Evolutionary conservation across 768 basidiomycete species (phyloP).

Genomic region (Cyathus striatus): DNA sequence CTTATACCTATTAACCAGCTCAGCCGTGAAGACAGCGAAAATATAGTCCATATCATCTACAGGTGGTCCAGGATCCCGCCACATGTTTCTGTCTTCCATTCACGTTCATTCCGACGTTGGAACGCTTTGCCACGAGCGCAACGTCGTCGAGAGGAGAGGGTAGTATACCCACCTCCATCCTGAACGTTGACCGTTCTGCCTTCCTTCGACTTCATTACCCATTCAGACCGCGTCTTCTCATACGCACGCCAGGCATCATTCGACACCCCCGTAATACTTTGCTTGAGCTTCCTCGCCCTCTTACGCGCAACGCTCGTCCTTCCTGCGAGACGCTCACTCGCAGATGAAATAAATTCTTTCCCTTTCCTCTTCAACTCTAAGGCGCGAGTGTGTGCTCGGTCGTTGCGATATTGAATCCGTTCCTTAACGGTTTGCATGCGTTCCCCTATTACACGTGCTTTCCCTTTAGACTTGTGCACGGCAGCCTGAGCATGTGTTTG

Average conservation of each 20-base stretch:
- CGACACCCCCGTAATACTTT: constrained; percentile 24
- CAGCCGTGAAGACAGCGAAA: too few relatives aligned
- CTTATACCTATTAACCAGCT: too few relatives aligned
- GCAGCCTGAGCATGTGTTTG: constrained; percentile 41
- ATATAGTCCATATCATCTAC: not conserved
- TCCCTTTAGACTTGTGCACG: constrained; percentile 45
- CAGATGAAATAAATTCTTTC: constrained; percentile 35
- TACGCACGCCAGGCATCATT: constrained; percentile 22
- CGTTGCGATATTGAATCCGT: constrained; percentile 40
- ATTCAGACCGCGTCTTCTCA: constrained; percentile 25
- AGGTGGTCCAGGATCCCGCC: constrained; percentile 1
- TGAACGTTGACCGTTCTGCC: too few relatives aligned
- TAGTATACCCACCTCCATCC: not conserved
- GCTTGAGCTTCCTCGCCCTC: constrained; percentile 34
- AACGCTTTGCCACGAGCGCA: too few relatives aligned
- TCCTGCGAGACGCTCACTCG: constrained; percentile 34
- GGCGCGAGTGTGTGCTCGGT: constrained; percentile 47
- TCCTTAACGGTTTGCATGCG: constrained; percentile 37
- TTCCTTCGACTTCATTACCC: constrained; percentile 20
- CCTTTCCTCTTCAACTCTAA: constrained; percentile 47
- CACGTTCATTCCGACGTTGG: not conserved
- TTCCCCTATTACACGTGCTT: constrained; percentile 36
- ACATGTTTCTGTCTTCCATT: constrained; percentile 7
- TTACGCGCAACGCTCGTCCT: constrained; percentile 38
- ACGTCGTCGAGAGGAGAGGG: too few relatives aligned